Percentiles rank a stretch among this genome's conserved stretches.
These are phyloP conservation scores for Rauvolfia tetraphylla DNA, from an alignment of 257 asterid species.

Conservation along the genomic window DNA sequence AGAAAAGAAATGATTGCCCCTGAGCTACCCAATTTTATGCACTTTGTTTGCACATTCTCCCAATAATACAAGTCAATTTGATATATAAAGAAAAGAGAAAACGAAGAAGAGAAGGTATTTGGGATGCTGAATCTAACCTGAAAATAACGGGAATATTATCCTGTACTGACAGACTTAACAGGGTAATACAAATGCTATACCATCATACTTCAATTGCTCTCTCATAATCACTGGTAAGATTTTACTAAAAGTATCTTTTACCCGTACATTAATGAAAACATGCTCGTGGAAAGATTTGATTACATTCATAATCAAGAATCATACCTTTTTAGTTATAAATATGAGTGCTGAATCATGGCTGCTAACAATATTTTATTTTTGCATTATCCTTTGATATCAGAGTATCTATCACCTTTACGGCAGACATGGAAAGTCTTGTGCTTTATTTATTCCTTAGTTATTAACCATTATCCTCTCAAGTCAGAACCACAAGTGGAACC, in stretches of 20 bases:
- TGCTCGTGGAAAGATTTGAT: not conserved
- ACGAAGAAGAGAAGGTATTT: too few species aligned
- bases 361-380: not conserved
- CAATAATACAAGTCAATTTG: not conserved
- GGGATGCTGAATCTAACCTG: too few species aligned
- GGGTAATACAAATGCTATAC: not conserved
- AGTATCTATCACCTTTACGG: not conserved
- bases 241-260: not conserved
- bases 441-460: not conserved
- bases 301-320: not conserved
- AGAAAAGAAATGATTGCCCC: too few species aligned
- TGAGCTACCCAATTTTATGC: too few species aligned
- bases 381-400: not conserved
- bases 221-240: not conserved
- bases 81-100: too few species aligned
- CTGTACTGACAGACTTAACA: too few species aligned
- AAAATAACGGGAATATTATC: too few species aligned
- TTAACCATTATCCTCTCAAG: not conserved
- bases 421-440: not conserved
- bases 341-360: not conserved
- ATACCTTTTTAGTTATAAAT: not conserved
- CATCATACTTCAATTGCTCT: too few species aligned
- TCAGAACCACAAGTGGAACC: conserved; percentile 7
- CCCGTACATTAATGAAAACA: not conserved
- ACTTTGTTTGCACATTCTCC: not conserved